Base-by-base conservation (phyloP, 2,329 filamentous ascomycete species). In the Aspergillus udagawae region DNA sequence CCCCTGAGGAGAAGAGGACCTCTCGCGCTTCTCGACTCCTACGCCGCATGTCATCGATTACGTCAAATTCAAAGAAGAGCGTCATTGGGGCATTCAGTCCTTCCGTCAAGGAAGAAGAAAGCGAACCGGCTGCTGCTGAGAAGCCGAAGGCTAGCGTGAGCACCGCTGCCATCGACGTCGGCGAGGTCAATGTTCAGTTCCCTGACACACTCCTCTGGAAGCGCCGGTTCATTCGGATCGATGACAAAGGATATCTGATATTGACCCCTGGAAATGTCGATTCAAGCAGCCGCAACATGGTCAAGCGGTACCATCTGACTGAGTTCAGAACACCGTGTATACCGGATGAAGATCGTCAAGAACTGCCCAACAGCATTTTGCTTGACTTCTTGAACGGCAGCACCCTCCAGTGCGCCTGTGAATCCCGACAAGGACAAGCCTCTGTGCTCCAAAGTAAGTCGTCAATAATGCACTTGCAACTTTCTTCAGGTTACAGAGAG, bases 121-220 rank as follows among this genome's bases (percentile, higher is more conserved):
- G 63, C 44, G 64, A 69, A 51, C 53, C 67, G n/a, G 64, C 72
- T 58, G 64, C 73, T 17, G 75, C 50, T 25, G 53, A 63, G 14
- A 53, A 49, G 4, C 50, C 62, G 27, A 61, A 63, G 50, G 57
- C 41, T 49, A 60, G 54, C 45, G 66, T 61, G 57, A 65, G 62
- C 51, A 77, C 76, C 38, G 78, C 86, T 53, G 81, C 87, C 27
- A 81, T 90, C 3, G 86, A 88, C 60, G 83, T 96, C 73, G 91
- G 92, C 51, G 91, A 97, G 68, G 88, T 99, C 61, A 97, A 99
- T 67, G 90, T 97, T 10, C 94, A 99, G 72, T 97, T 99, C 71
- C 94, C 94, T 0, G 93, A 97, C 70, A 96, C 91, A 54, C 81
- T 99, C 49, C 82, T 99, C 12, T 99, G 94, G 94, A 99, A 97